Base-by-base conservation (phyloP, 768 basidiomycete genomes). In the Xerocomellus intermedius region DNA sequence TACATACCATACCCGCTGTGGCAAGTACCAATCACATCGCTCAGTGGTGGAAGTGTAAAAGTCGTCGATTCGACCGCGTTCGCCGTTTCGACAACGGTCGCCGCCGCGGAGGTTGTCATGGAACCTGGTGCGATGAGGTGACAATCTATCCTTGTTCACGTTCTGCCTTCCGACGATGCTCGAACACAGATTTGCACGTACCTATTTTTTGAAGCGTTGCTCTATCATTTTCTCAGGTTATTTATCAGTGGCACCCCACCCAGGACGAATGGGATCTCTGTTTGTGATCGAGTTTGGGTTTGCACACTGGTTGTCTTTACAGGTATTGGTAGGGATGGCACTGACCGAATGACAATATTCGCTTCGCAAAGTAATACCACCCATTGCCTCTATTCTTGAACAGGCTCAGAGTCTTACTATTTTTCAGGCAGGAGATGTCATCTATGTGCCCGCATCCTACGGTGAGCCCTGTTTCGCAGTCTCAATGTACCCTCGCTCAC, bases 231-330 rank as follows among this genome's bases (percentile, higher is more conserved):
- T 10, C 44, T 60, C n/a, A 54, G 5, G 4, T 28, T 22, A 28
- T 56, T 30, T 21, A 8, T 49, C 42, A 85, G 85, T 87, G 86
- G 86, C 86, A 87, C 59, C 86, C 86, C 8, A 82, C 81, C 12
- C 74, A 83, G 61, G 82, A 85, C 55, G 85, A 86, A 69, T 86
- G 85, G 85, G 75, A 71, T 46, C 82, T 77, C 66, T 82, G 77
- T 77, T 51, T 85, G 83, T 82, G 64, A 52, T 74, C n/a, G 51
- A 47, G 12, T 19, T 30, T 12, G 2, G 5, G 35, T 32, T 32
- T 28, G 12, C 13, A n/a, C 8, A 8, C 8, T 38, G 38, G 9
- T 14, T 37, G 5, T 45, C 41, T 42, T 50, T 28, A 54, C 45
- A 35, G 56, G 50, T 28, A 24, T 26, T 17, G 17, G 10, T 55